Evolutionary conservation across 148 eudicot genomes (phyloP).

Genomic region (Euryodendron excelsum): DNA sequence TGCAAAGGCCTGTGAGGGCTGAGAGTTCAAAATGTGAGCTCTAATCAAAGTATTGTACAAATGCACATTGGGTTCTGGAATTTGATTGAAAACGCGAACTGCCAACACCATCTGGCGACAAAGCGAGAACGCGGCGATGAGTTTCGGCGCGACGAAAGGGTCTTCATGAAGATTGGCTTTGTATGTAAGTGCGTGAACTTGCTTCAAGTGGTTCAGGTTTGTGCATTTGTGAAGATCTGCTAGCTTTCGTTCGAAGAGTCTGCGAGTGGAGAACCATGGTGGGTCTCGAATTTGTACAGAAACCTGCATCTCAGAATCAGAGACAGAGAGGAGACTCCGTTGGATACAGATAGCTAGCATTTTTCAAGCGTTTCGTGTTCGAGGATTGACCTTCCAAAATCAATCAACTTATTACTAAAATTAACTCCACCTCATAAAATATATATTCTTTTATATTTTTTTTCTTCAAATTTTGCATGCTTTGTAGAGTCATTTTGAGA

Average conservation of each 20-base stretch:
- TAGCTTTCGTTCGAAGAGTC: conserved; percentile 58
- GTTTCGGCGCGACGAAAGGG: conserved; percentile 55
- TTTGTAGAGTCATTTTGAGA: too few relatives aligned
- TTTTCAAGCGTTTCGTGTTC: too few relatives aligned
- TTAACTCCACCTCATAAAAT: too few relatives aligned
- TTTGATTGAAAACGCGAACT: conserved; percentile 46
- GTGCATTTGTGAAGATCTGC: conserved; percentile 64
- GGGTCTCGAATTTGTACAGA: conserved; percentile 53
- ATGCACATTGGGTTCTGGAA: conserved; percentile 57
- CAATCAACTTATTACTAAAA: too few relatives aligned
- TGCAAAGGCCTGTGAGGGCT: conserved; percentile 38
- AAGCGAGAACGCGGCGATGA: conserved; percentile 56
- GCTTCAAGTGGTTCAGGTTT: conserved; percentile 49
- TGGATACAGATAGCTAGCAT: too few relatives aligned
- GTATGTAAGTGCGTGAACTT: conserved; percentile 64
- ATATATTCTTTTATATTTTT: too few relatives aligned
- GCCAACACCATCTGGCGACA: conserved; percentile 48
- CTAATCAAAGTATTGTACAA: conserved; percentile 60
- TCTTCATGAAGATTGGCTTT: conserved; percentile 55
- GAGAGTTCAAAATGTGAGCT: conserved; percentile 48
- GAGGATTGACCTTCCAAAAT: too few relatives aligned
- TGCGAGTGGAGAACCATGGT: conserved; percentile 54
- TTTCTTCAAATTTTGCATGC: too few relatives aligned
- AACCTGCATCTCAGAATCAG: conserved; percentile 18
- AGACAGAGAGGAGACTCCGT: neutral